phyloP scores from a whole-genome alignment of 805 yeast species.

The Kazachstania taianensis region DNA sequence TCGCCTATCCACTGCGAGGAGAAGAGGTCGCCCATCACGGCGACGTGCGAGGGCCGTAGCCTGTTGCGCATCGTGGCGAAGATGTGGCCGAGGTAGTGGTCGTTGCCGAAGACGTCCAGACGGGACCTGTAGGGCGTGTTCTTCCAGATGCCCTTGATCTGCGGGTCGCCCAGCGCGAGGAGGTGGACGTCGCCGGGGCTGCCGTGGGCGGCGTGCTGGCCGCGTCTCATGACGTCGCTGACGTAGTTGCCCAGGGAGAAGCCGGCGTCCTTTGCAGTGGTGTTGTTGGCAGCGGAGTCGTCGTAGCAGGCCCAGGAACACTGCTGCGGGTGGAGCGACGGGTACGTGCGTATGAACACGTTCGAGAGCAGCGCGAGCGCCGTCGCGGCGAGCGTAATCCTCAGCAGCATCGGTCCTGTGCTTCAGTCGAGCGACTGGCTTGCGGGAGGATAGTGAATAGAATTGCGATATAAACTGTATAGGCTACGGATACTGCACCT shows the following conservation, averaged over 20 bases:
- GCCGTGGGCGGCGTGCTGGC: conserved; percentile 8
- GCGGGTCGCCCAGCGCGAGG: conserved; percentile 92
- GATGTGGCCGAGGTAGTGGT: conserved; percentile 78
- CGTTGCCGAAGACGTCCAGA: conserved; percentile 84
- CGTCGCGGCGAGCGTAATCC: conserved; percentile 12
- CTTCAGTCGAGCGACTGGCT: too few relatives aligned
- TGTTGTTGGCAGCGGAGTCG: conserved; percentile 6
- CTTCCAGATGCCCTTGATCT: conserved; percentile 81
- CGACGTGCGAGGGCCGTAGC: conserved; percentile 67
- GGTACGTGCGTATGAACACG: conserved; percentile 64
- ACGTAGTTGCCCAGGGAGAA: conserved; percentile 24
- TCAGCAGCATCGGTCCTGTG: conserved; percentile 1
- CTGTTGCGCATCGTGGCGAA: conserved; percentile 53
- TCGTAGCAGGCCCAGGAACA: conserved; percentile 50
- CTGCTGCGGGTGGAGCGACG: conserved; percentile 42
- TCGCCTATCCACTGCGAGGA: conserved; percentile 93
- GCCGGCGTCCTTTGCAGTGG: conserved; percentile 2
- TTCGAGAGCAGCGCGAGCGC: conserved; percentile 40
- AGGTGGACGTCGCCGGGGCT: conserved; percentile 46
- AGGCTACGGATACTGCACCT: too few relatives aligned
- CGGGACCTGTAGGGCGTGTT: conserved; percentile 60
- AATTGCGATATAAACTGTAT: too few relatives aligned
- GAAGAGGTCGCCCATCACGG: conserved; percentile 86
- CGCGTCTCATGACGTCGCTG: conserved; percentile 21
- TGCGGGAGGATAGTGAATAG: neutral